Evolutionary conservation across 1,284 basidiomycete species (phyloP), one percentile per base, ranked within the genome.

Genomic region (Cryptococcus sp.): DNA sequence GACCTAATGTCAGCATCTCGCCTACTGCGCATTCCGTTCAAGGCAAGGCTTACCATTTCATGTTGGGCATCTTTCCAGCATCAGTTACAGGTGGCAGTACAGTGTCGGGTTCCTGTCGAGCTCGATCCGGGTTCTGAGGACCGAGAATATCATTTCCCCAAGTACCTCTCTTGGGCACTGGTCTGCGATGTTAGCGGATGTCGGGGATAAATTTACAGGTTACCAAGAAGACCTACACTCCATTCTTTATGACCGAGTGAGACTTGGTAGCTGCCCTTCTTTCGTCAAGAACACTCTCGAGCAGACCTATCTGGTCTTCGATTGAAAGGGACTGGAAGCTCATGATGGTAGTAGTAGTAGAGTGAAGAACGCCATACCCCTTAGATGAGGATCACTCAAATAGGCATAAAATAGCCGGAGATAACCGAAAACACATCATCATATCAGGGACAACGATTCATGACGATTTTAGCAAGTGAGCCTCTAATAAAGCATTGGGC

Each of bases 11-110:
- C 19, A 49, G 48, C 39, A 19, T 16, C n/a, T n/a, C n/a, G n/a
- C n/a, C 11, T 31, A 16, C 40, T 7, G 9, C 13, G 21, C 19
- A 3, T 21, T 5, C 21, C 41, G 21, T 43, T 19, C 16, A 7
- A 24, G 24, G 24, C 16, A 21, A 11, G 22, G 24, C 52, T 46
- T n/a, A 81, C 85, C 85, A 87, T 67, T 86, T 86, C 11, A 83
- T 81, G 59, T 85, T 85, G 7, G 64, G 53, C 82, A 86, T 74
- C 53, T 74, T 77, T 21, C 85, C 86, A 53, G 78, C 70, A 64
- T 88, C 86, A 0, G 84, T 86, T 2, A 78, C 77, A 1, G 85
- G 85, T 16, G 84, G 83, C 2, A 84, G 82, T 22, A 86, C 68
- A 2, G 81, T 57, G 62, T 85, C 84, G 1, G 84, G 79, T 59